Conservation (phyloP, 2,329 filamentous ascomycete species). For the Ceratocystis harringtonii region DNA sequence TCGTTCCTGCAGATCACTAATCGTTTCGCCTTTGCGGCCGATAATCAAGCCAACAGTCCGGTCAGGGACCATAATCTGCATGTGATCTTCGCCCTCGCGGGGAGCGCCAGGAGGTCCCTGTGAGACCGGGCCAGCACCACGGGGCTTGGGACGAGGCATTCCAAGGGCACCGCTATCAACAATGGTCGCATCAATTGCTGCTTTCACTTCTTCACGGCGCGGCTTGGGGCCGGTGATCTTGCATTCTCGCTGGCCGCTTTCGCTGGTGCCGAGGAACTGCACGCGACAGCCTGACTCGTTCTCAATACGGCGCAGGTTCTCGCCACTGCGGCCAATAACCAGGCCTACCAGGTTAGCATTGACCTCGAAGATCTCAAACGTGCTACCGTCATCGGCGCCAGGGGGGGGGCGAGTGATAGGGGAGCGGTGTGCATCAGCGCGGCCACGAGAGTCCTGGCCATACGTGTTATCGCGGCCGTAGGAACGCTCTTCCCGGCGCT, state of each 20-base stretch:
- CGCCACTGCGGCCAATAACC: constrained; percentile 80
- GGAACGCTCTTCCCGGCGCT: constrained; percentile 55
- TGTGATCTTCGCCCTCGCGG: constrained; percentile 67
- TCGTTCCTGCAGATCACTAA: constrained; percentile 78
- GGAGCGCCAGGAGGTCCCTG: constrained; percentile 5
- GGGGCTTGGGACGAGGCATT: constrained; percentile 28
- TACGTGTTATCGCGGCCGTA: constrained; percentile 34
- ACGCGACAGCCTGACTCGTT: constrained; percentile 68
- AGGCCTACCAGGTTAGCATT: constrained; percentile 76
- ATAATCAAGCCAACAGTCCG: constrained; percentile 87
- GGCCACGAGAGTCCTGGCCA: constrained; percentile 24
- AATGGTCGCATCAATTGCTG: constrained; percentile 61
- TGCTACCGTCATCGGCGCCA: constrained; percentile 47
- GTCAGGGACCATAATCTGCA: constrained; percentile 91
- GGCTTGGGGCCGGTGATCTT: constrained; percentile 64
- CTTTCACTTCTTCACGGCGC: constrained; percentile 61
- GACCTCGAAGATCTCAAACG: constrained; percentile 61
- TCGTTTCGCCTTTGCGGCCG: constrained; percentile 84
- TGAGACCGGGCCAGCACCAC: background rate
- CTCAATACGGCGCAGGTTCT: constrained; percentile 77
- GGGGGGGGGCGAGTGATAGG: constrained; percentile 39
- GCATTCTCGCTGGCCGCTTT: constrained; percentile 66
- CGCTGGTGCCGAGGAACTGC: constrained; percentile 68
- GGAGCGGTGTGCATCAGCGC: constrained; percentile 60
- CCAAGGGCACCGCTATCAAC: constrained; percentile 25